Conservation (phyloP, 257 asterid genomes). For the Verbena officinalis region DNA sequence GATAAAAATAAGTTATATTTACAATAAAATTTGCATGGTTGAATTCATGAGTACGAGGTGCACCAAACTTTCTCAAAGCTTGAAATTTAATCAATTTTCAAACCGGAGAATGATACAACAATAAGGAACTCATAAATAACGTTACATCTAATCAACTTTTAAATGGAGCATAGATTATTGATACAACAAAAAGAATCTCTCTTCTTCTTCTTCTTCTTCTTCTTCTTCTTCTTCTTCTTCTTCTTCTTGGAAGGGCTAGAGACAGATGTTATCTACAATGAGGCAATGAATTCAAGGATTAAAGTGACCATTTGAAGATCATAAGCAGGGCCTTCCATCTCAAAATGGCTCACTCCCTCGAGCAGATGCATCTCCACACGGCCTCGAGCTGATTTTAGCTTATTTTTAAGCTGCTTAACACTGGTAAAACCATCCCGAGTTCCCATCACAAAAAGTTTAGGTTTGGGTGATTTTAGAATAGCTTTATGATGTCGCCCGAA, state of each 20-base stretch:
- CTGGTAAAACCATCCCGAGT: conserved; percentile 59
- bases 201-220: no score
- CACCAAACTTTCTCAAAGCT: background rate
- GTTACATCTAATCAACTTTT: no score
- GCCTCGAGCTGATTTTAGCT: conserved; percentile 49
- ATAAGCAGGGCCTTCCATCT: conserved; percentile 58
- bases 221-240: no score
- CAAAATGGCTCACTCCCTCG: conserved; percentile 58
- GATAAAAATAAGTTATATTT: no score
- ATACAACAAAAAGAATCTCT: no score
- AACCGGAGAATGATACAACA: background rate
- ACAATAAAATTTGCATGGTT: no score
- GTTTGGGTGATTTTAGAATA: conserved; percentile 45
- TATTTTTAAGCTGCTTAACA: conserved; percentile 54
- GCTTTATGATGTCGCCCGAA: conserved; percentile 59
- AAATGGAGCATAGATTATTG: no score
- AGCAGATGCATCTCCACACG: conserved; percentile 46
- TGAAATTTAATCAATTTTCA: no score
- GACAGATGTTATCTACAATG: conserved; percentile 31
- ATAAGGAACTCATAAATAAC: background rate
- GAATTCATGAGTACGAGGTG: no score
- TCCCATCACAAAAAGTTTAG: conserved; percentile 65
- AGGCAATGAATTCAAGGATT: conserved; percentile 36
- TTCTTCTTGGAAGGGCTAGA: no score
- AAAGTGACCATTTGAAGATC: conserved; percentile 50